Conservation (phyloP, 2,329 filamentous ascomycete genomes). For the Macroventuria anomochaeta region DNA sequence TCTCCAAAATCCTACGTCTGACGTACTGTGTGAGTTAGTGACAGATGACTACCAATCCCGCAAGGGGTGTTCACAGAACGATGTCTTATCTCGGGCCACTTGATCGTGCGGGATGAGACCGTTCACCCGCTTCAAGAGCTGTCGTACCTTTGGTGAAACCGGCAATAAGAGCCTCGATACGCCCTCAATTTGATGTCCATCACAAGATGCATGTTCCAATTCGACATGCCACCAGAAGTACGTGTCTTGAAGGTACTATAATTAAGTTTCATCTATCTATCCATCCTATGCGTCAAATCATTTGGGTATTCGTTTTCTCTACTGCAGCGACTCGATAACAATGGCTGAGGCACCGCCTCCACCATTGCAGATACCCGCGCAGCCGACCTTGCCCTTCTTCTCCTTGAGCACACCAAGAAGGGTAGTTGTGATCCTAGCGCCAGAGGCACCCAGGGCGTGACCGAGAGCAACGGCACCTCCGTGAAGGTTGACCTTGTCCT, state of each 20-base stretch:
- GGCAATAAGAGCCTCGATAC: constrained; percentile 1
- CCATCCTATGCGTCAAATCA: constrained; percentile 14
- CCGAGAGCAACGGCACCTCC: constrained; percentile 95
- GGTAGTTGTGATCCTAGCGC: constrained; percentile 91
- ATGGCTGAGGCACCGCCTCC: constrained; percentile 94
- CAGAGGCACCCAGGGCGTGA: constrained; percentile 91
- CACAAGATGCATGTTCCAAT: neutral
- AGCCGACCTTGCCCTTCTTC: constrained; percentile 92
- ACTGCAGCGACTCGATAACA: constrained; percentile 73
- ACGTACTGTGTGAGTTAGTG: neutral
- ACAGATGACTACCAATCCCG: neutral
- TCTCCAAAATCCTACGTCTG: neutral
- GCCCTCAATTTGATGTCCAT: neutral
- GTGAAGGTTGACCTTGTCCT: constrained; percentile 92
- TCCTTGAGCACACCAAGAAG: constrained; percentile 86
- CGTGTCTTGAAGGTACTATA: neutral
- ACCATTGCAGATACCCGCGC: constrained; percentile 96
- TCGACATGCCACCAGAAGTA: neutral
- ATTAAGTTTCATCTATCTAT: constrained; percentile 19
- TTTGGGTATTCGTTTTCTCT: constrained; percentile 22
- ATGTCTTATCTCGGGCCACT: neutral
- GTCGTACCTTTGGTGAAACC: neutral
- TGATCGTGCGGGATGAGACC: neutral
- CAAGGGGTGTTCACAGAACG: neutral
- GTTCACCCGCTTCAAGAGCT: neutral